phyloP scores from a whole-genome alignment of 2,329 filamentous ascomycete species.

The Xylaria sp. region DNA sequence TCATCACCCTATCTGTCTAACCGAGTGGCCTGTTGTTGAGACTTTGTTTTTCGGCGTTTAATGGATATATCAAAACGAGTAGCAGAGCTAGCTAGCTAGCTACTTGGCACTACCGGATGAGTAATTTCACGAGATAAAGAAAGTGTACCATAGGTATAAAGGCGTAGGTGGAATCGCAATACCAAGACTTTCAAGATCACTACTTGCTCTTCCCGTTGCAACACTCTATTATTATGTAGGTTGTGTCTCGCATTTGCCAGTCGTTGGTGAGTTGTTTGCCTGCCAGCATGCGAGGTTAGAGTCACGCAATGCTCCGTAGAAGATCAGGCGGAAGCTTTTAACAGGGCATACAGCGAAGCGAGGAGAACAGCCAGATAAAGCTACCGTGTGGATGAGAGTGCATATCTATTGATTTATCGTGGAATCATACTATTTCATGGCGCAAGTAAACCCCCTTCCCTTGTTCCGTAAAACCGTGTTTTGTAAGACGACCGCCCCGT shows the following conservation, averaged over 20 bases:
- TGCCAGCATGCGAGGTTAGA: background rate
- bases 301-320: background rate
- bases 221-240: too few species aligned
- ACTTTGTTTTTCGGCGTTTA: conserved; percentile 32
- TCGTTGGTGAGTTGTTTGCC: background rate
- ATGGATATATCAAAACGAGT: conserved; percentile 31
- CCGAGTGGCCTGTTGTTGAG: too few species aligned
- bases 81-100: conserved; percentile 10
- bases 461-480: conserved; percentile 16
- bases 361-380: background rate
- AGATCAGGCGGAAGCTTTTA: background rate
- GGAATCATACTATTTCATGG: conserved; percentile 17
- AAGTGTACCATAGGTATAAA: conserved; percentile 30
- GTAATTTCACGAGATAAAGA: conserved; percentile 25
- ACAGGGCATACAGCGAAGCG: background rate
- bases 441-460: conserved; percentile 15
- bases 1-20: too few species aligned
- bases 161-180: conserved; percentile 26
- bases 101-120: conserved; percentile 13
- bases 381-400: background rate
- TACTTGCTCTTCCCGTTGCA: conserved; percentile 18
- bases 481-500: conserved; percentile 18
- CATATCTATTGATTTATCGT: conserved; percentile 16
- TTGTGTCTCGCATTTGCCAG: too few species aligned
- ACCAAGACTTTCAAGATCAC: conserved; percentile 14